phyloP scores from a whole-genome alignment of 1,284 basidiomycete species.

The Trametes sp. region DNA sequence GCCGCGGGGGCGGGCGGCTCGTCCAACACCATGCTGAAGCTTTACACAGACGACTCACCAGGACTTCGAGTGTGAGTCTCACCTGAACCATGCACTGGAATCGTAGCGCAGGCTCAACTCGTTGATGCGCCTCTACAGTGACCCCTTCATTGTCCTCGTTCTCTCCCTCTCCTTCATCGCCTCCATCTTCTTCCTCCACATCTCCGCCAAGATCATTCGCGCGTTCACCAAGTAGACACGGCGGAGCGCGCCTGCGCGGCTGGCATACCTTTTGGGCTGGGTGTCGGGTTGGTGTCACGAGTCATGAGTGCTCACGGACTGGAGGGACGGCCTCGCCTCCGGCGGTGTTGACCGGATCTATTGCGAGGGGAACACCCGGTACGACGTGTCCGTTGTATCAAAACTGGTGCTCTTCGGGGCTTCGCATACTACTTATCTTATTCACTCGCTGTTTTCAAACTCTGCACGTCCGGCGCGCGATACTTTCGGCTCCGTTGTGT shows the following conservation, averaged over 20 bases:
- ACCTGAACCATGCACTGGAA: too few species aligned
- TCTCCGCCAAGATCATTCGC: slow-evolving; percentile 94
- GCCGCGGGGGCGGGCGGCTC: slow-evolving; percentile 97
- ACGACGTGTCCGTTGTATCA: slow-evolving; percentile 34
- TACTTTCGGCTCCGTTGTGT: too few species aligned
- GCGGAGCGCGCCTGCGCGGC: not conserved
- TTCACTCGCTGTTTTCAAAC: slow-evolving; percentile 19
- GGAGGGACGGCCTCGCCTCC: slow-evolving; percentile 18
- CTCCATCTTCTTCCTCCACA: slow-evolving; percentile 99
- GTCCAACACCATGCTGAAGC: slow-evolving; percentile 97
- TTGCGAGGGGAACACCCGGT: slow-evolving; percentile 22
- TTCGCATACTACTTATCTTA: slow-evolving; percentile 33
- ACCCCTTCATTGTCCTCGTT: slow-evolving; percentile 97
- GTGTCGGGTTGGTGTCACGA: slow-evolving; percentile 11
- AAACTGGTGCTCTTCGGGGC: slow-evolving; percentile 30
- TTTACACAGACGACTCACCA: slow-evolving; percentile 98
- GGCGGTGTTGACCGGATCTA: slow-evolving; percentile 19
- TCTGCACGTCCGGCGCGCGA: not conserved
- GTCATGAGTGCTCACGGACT: slow-evolving; percentile 21
- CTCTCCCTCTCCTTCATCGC: slow-evolving; percentile 98
- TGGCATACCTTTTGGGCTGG: slow-evolving; percentile 13
- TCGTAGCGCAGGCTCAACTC: not conserved
- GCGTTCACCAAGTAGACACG: slow-evolving; percentile 80
- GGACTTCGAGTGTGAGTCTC: slow-evolving; percentile 92
- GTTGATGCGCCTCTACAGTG: slow-evolving; percentile 56